A percentile compares a stretch with the other conserved stretches of the same genome.
Conservation (phyloP, 805 yeast species). For the Yamadazyma scolyti region DNA sequence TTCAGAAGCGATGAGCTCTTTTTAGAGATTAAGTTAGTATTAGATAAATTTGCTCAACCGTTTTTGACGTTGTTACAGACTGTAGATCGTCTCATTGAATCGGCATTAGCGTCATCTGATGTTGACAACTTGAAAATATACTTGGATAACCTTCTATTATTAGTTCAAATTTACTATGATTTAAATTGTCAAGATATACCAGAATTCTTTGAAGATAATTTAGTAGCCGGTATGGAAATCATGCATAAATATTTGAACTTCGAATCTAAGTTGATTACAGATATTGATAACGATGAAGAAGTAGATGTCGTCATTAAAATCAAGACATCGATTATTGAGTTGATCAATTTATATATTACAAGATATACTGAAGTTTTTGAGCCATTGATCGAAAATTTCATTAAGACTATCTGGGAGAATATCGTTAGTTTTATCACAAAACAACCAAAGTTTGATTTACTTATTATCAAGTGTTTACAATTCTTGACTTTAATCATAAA, state of each 20-base stretch:
- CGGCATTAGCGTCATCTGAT: conserved; percentile 19
- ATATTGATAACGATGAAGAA: conserved; percentile 62
- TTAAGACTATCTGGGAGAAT: conserved; percentile 77
- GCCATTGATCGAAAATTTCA: conserved; percentile 70
- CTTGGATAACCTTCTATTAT: conserved; percentile 66
- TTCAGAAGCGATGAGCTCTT: conserved; percentile 89
- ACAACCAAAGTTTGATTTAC: conserved; percentile 76
- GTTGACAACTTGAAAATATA: conserved; percentile 51
- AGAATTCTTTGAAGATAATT: conserved; percentile 92
- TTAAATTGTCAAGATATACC: conserved; percentile 98
- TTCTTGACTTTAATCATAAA: conserved; percentile 81
- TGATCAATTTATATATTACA: conserved; percentile 79
- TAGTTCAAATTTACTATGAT: conserved; percentile 84
- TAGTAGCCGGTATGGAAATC: conserved; percentile 71
- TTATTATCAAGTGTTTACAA: conserved; percentile 75
- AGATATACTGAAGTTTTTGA: conserved; percentile 91
- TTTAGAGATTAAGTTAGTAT: conserved; percentile 80
- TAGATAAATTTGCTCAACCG: conserved; percentile 78
- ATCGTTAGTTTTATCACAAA: conserved; percentile 57
- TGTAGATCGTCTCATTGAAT: conserved; percentile 63
- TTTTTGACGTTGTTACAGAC: conserved; percentile 65
- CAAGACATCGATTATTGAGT: conserved; percentile 80
- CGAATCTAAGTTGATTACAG: conserved; percentile 48
- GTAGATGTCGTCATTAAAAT: conserved; percentile 66
- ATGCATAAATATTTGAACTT: conserved; percentile 77